Conservation (phyloP, 2,329 filamentous ascomycete species). For the Claviceps fusiformis region DNA sequence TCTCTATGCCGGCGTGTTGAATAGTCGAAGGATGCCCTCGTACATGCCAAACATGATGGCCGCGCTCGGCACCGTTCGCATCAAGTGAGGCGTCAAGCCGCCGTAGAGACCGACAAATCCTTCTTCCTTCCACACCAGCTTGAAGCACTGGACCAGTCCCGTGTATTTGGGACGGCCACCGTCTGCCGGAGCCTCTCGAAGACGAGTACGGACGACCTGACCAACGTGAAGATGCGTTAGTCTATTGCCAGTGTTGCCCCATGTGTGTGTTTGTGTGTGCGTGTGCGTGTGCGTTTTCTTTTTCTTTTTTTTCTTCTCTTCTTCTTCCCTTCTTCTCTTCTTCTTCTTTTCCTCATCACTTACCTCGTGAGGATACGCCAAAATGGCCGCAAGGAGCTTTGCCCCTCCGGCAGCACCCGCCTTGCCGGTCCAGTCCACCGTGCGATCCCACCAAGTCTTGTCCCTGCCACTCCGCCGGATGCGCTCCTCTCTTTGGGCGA, state of each 20-base stretch:
- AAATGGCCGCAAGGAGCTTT: constrained; percentile 70
- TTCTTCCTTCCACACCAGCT: constrained; percentile 76
- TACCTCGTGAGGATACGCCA: constrained; percentile 89
- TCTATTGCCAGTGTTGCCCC: too few species aligned
- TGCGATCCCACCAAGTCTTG: constrained; percentile 58
- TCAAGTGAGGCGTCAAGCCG: constrained; percentile 78
- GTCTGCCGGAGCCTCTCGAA: constrained; percentile 70
- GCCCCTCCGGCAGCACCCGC: constrained; percentile 66
- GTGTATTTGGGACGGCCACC: constrained; percentile 71
- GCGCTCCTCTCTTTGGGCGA: constrained; percentile 50
- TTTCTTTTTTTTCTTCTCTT: too few species aligned
- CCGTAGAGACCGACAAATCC: constrained; percentile 78
- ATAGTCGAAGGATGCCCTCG: constrained; percentile 40
- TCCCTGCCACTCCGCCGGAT: constrained; percentile 44
- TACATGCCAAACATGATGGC: constrained; percentile 96
- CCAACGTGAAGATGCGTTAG: neutral
- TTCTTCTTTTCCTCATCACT: constrained; percentile 12
- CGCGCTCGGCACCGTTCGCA: constrained; percentile 81
- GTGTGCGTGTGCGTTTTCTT: too few species aligned
- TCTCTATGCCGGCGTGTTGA: constrained; percentile 24
- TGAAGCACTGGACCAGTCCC: constrained; percentile 78
- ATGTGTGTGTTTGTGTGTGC: neutral
- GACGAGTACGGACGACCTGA: constrained; percentile 65
- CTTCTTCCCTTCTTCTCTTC: too few species aligned
- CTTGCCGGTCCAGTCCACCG: constrained; percentile 67